Evolutionary conservation across 139 green algal genomes (phyloP).

Genomic region (Volvox africanus): DNA sequence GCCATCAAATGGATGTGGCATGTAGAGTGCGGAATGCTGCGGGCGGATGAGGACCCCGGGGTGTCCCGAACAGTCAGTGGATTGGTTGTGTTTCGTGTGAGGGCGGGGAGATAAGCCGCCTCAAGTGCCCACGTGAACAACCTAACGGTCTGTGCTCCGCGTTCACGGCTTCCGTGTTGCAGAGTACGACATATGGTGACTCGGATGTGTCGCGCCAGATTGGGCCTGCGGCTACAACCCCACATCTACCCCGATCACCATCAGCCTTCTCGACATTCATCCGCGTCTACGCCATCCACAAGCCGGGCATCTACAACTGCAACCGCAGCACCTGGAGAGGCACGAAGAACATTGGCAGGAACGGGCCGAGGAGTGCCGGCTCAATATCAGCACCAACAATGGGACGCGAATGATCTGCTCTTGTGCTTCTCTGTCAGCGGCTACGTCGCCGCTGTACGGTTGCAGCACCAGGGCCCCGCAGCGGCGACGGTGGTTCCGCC

Average conservation of each 20-base stretch:
- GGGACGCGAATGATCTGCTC: background rate
- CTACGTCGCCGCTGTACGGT: background rate
- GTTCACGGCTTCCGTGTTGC: background rate
- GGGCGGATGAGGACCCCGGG: too few relatives aligned
- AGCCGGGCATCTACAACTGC: background rate
- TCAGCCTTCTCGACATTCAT: too few relatives aligned
- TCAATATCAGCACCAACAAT: background rate
- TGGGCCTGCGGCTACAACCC: background rate
- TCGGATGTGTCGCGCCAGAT: conserved; percentile 17
- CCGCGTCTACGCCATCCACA: background rate
- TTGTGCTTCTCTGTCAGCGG: conserved; percentile 25
- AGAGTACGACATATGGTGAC: conserved; percentile 25
- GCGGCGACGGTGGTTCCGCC: background rate
- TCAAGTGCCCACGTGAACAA: too few relatives aligned
- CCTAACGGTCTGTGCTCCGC: too few relatives aligned
- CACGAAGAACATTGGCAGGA: too few relatives aligned
- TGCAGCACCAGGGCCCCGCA: background rate
- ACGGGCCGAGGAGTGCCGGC: too few relatives aligned
- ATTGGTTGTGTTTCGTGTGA: too few relatives aligned
- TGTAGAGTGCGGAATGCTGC: too few relatives aligned
- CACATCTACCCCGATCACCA: background rate
- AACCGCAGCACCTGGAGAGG: background rate
- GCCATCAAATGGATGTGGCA: too few relatives aligned
- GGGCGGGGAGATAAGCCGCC: too few relatives aligned
- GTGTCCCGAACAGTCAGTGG: too few relatives aligned